A percentile compares a stretch with the other conserved stretches of the same genome.
These are phyloP conservation scores for Escovopsis sp. DNA, from an alignment of 2,329 filamentous ascomycete species.

Conservation along the genomic window DNA sequence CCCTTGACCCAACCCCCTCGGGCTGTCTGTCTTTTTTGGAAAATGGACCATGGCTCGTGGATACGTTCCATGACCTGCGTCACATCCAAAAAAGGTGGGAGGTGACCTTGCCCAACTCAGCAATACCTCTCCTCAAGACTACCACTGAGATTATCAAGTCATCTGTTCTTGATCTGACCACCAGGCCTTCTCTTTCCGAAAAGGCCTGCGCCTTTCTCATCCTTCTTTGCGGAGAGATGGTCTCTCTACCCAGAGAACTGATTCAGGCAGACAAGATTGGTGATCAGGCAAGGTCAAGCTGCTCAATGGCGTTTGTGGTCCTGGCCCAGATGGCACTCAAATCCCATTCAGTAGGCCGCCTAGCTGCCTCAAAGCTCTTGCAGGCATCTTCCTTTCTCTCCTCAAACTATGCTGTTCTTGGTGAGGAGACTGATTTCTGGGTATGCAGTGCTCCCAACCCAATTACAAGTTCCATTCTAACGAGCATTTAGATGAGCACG, in stretches of 20 bases:
- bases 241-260: conserved; percentile 18
- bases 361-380: conserved; percentile 29
- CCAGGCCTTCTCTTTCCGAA: conserved; percentile 12
- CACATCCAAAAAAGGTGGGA: conserved; percentile 25
- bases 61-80: conserved; percentile 30
- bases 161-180: conserved; percentile 7
- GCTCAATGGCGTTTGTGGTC: conserved; percentile 24
- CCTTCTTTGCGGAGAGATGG: conserved; percentile 27
- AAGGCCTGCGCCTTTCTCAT: conserved; percentile 26
- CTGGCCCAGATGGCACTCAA: conserved; percentile 23
- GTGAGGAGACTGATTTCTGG: conserved; percentile 26
- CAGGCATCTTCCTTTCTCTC: conserved; percentile 25
- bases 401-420: conserved; percentile 16
- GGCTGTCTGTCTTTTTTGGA: conserved; percentile 23
- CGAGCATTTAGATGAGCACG: conserved; percentile 14
- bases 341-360: conserved; percentile 20
- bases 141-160: conserved; percentile 20
- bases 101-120: conserved; percentile 13
- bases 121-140: conserved; percentile 22
- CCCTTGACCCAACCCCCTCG: conserved; percentile 17
- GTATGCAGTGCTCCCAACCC: conserved; percentile 15
- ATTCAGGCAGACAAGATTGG: conserved; percentile 14
- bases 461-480: conserved; percentile 8
- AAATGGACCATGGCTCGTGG: conserved; percentile 34
- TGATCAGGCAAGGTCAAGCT: conserved; percentile 17